Conservation (phyloP, 116 monocot genomes). For the Papilionanthe hybrid region DNA sequence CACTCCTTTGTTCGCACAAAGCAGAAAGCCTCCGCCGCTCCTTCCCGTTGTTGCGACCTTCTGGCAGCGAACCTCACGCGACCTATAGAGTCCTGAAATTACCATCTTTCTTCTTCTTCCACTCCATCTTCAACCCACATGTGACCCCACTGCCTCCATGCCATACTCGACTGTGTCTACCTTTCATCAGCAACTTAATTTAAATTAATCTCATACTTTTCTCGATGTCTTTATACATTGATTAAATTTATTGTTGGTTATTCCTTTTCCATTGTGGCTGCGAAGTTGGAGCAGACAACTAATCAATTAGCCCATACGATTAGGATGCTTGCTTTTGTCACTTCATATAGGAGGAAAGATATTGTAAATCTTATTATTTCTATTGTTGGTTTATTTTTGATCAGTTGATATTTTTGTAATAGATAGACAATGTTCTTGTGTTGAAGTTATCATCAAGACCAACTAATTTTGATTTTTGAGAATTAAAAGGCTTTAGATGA, state of each 20-base stretch:
- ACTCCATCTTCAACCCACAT: no score
- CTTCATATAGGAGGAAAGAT: conserved; percentile 89
- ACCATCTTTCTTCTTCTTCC: no score
- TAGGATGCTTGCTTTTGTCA: conserved; percentile 65
- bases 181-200: conserved; percentile 38
- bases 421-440: background rate
- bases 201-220: conserved; percentile 43
- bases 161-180: no score
- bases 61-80: no score
- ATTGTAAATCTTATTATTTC: conserved; percentile 23
- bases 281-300: conserved; percentile 93
- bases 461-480: background rate
- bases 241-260: background rate
- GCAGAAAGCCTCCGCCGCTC: no score
- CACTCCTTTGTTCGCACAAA: no score
- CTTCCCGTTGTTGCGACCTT: no score
- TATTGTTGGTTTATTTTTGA: background rate
- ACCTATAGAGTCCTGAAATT: no score
- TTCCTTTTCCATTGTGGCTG: conserved; percentile 43
- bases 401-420: background rate
- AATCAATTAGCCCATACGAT: conserved; percentile 79
- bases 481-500: background rate
- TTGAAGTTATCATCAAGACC: background rate
- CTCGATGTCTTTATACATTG: background rate
- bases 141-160: no score